These are phyloP conservation scores for Ophidiomyces ophidiicola DNA, from an alignment of 2,329 filamentous ascomycete genomes.

Conservation along the genomic window DNA sequence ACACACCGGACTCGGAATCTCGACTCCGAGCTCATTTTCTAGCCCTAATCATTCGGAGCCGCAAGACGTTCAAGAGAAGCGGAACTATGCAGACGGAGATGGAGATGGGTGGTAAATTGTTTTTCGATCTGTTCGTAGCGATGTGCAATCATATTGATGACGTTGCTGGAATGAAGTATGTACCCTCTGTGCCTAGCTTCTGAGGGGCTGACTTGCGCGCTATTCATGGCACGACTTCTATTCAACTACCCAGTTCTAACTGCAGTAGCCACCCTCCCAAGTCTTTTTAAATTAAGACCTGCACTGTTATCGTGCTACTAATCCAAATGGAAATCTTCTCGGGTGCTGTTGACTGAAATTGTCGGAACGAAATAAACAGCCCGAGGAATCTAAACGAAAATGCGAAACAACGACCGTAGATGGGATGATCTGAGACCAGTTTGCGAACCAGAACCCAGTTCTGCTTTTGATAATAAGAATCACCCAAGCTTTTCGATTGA, in stretches of 20 bases:
- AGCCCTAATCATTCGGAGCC: constrained; percentile 91
- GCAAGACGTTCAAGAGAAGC: constrained; percentile 94
- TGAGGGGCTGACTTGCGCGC: constrained; percentile 11
- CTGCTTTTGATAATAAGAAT: constrained; percentile 5
- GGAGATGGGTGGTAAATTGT: constrained; percentile 87
- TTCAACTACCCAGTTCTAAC: constrained; percentile 13
- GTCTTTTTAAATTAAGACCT: constrained; percentile 36
- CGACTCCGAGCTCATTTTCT: constrained; percentile 92
- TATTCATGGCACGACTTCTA: neutral
- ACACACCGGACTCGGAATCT: constrained; percentile 87
- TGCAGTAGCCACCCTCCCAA: constrained; percentile 43
- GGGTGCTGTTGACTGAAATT: constrained; percentile 16
- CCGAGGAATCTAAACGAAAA: constrained; percentile 24
- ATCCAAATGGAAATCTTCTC: constrained; percentile 26
- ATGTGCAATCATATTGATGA: constrained; percentile 98
- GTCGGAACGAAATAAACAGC: constrained; percentile 19
- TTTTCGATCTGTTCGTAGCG: constrained; percentile 96
- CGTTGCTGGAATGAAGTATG: constrained; percentile 72
- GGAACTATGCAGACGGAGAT: constrained; percentile 98
- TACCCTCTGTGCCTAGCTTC: constrained; percentile 22
- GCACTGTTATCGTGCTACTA: constrained; percentile 21
- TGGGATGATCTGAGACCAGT: constrained; percentile 17
- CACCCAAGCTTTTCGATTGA: constrained; percentile 1
- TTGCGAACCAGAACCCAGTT: constrained; percentile 8
- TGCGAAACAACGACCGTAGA: constrained; percentile 24